Evolutionary conservation across 345 rosid species (phyloP).

Genomic region (Sapria himalayana): DNA sequence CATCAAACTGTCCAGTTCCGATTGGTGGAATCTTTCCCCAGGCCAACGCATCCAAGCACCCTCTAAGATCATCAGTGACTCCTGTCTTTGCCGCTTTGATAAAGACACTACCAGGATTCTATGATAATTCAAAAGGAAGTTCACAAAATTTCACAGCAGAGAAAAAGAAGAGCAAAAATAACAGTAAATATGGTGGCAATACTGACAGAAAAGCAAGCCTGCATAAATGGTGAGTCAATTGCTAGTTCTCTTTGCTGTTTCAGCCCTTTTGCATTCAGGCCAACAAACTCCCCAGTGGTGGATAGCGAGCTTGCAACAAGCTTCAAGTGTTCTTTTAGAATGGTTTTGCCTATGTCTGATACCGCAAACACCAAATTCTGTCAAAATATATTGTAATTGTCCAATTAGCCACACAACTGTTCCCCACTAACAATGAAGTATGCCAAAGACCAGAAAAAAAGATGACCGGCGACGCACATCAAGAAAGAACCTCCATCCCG

Average conservation of each 20-base stretch:
- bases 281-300: slow-evolving; percentile 73
- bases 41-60: slow-evolving; percentile 57
- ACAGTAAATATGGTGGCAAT: neutral
- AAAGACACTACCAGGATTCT: slow-evolving; percentile 72
- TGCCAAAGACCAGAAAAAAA: too few species aligned
- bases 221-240: slow-evolving; percentile 47
- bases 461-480: slow-evolving; percentile 30
- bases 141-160: neutral
- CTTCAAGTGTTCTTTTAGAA: slow-evolving; percentile 49
- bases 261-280: slow-evolving; percentile 56
- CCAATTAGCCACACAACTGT: too few species aligned
- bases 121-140: slow-evolving; percentile 7
- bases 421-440: too few species aligned
- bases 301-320: slow-evolving; percentile 54
- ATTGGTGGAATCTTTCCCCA: slow-evolving; percentile 65
- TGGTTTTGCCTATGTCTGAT: slow-evolving; percentile 53
- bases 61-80: slow-evolving; percentile 42
- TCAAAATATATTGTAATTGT: too few species aligned
- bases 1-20: slow-evolving; percentile 66
- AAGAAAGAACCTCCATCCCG: slow-evolving; percentile 53
- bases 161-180: neutral
- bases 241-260: slow-evolving; percentile 39
- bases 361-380: slow-evolving; percentile 68
- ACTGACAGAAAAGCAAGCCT: slow-evolving; percentile 86
- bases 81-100: slow-evolving; percentile 76